These are phyloP conservation scores for Thalia dealbata DNA, from an alignment of 176 grass and related monocot genomes.

Conservation along the genomic window DNA sequence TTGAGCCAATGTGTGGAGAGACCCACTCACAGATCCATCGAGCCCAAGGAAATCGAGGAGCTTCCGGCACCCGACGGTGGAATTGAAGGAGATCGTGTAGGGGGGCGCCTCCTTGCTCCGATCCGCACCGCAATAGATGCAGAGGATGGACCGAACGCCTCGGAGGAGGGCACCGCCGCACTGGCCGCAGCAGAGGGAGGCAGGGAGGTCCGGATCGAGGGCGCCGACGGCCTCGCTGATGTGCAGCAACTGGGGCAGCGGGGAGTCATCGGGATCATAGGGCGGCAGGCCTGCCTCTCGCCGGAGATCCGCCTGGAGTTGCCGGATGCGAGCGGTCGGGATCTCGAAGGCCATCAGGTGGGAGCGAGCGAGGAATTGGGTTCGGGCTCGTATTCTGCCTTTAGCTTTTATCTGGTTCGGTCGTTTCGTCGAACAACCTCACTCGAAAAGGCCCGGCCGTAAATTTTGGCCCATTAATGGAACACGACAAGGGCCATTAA, in stretches of 20 bases:
- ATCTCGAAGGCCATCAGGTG: constrained; percentile 18
- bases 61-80: constrained; percentile 15
- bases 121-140: constrained; percentile 19
- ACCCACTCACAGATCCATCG: constrained; percentile 20
- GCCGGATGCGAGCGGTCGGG: constrained; percentile 1
- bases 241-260: background rate
- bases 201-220: constrained; percentile 8
- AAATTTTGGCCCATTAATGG: no score
- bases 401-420: no score
- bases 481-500: no score
- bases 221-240: constrained; percentile 1
- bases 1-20: background rate
- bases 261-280: background rate
- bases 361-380: background rate
- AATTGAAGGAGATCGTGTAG: constrained; percentile 15
- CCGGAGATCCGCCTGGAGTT: constrained; percentile 4
- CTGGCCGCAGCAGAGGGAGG: constrained; percentile 2
- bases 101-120: background rate
- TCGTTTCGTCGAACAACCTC: no score
- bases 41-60: constrained; percentile 16
- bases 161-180: constrained; percentile 16
- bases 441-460: no score
- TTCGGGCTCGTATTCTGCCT: background rate
- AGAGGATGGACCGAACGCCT: constrained; percentile 3
- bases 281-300: background rate